A percentile compares a stretch with the other conserved stretches of the same genome.
phyloP scores from a whole-genome alignment of 78 protist genomes.

The Capsaspora owczarzaki region DNA sequence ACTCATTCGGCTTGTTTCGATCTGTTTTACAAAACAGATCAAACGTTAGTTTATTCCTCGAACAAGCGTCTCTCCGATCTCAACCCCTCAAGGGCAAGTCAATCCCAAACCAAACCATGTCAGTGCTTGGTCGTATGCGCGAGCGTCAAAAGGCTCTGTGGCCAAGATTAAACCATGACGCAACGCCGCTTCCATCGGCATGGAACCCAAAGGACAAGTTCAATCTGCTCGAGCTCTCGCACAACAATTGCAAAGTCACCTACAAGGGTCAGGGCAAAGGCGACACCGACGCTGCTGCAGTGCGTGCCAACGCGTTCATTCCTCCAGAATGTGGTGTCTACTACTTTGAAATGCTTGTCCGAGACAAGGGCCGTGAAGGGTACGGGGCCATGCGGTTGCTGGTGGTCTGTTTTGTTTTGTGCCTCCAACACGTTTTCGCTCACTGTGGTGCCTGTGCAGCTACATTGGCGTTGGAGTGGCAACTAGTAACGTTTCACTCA shows the following conservation, averaged over 20 bases:
- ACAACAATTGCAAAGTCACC: conserved; percentile 13
- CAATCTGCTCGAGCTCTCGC: conserved; percentile 18
- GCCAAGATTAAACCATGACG: not conserved
- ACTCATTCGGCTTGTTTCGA: too few species aligned
- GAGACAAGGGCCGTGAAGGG: conserved; percentile 59
- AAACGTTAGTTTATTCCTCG: too few species aligned
- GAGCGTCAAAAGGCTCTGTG: too few species aligned
- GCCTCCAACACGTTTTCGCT: not conserved
- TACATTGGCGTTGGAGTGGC: conserved; percentile 67
- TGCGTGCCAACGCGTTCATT: conserved; percentile 41
- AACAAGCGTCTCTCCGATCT: too few species aligned
- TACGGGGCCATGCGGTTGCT: not conserved
- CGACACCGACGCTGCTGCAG: conserved; percentile 52
- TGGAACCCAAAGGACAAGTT: conserved; percentile 43
- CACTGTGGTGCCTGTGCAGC: conserved; percentile 6
- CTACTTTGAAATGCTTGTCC: conserved; percentile 60
- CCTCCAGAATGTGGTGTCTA: conserved; percentile 55
- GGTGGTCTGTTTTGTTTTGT: not conserved
- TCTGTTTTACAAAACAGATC: too few species aligned
- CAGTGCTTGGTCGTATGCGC: too few species aligned
- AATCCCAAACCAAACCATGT: too few species aligned
- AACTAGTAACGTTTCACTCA: not conserved
- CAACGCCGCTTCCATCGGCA: conserved; percentile 22
- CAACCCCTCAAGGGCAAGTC: too few species aligned
- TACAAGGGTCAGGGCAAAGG: conserved; percentile 25